These are phyloP conservation scores for Hevea brasiliensis DNA, from an alignment of 345 rosid species.

Conservation along the genomic window DNA sequence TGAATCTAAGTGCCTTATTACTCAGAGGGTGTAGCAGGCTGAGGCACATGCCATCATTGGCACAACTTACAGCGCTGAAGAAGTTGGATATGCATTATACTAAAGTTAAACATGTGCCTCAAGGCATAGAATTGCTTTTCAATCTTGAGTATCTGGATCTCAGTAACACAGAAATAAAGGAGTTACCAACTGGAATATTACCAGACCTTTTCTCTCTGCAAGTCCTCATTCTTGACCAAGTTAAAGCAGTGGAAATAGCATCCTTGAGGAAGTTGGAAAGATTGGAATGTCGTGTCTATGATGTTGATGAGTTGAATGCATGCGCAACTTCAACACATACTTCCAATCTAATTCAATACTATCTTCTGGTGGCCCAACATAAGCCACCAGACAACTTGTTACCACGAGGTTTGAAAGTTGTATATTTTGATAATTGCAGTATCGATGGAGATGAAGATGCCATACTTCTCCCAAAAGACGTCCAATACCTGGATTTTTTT, in stretches of 20 bases:
- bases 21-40: neutral
- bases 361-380: neutral
- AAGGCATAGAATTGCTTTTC: constrained; percentile 20
- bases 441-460: neutral
- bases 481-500: neutral
- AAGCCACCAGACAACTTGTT: neutral
- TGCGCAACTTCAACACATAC: neutral
- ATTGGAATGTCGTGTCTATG: neutral
- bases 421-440: neutral
- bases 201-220: constrained; percentile 2
- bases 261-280: neutral
- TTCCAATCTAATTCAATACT: too few species aligned
- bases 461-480: neutral
- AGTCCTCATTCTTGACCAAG: neutral
- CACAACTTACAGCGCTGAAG: constrained; percentile 7
- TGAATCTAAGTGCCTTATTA: constrained; percentile 16
- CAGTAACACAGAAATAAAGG: too few species aligned
- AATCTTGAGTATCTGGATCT: constrained; percentile 26
- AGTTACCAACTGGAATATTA: constrained; percentile 10
- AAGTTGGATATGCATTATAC: constrained; percentile 15
- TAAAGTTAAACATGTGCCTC: constrained; percentile 12
- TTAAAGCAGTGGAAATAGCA: constrained; percentile 14
- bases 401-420: neutral
- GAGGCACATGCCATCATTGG: constrained; percentile 21
- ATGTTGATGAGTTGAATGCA: neutral